phyloP scores from a whole-genome alignment of 371 early-diverging fungal genomes.

The Saksenaea vasiformis region DNA sequence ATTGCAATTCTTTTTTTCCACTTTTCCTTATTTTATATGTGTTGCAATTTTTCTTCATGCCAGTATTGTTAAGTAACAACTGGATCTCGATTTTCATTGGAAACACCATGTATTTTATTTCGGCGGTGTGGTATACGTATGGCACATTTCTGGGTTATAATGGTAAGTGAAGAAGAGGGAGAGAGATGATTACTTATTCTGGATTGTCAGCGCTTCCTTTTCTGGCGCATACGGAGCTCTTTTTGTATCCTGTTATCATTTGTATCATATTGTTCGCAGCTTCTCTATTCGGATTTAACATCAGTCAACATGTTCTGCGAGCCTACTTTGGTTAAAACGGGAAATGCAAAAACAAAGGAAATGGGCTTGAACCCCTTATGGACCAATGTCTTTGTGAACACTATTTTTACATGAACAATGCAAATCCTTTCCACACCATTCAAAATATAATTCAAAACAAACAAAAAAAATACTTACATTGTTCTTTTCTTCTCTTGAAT shows the following conservation, averaged over 20 bases:
- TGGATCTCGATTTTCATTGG: constrained; percentile 83
- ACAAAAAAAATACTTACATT: neutral
- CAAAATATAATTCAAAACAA: constrained; percentile 7
- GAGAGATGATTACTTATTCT: neutral
- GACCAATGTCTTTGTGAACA: neutral
- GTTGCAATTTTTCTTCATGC: constrained; percentile 88
- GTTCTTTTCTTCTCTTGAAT: neutral
- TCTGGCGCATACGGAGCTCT: constrained; percentile 81
- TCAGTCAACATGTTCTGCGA: constrained; percentile 69
- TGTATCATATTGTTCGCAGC: constrained; percentile 69
- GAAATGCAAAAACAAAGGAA: neutral
- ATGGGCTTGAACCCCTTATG: neutral
- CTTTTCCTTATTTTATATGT: constrained; percentile 82
- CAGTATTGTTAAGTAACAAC: constrained; percentile 65
- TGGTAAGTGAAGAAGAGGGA: constrained; percentile 49
- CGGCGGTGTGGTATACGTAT: constrained; percentile 76
- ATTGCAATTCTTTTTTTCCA: constrained; percentile 91
- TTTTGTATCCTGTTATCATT: constrained; percentile 82
- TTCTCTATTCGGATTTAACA: constrained; percentile 82
- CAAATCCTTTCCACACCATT: neutral
- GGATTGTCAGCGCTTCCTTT: constrained; percentile 79
- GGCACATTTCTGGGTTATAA: constrained; percentile 88
- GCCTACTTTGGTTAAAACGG: constrained; percentile 63
- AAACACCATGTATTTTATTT: constrained; percentile 81
- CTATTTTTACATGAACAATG: neutral